Conservation (phyloP, 768 basidiomycete genomes). For the Pleurotus djamor region DNA sequence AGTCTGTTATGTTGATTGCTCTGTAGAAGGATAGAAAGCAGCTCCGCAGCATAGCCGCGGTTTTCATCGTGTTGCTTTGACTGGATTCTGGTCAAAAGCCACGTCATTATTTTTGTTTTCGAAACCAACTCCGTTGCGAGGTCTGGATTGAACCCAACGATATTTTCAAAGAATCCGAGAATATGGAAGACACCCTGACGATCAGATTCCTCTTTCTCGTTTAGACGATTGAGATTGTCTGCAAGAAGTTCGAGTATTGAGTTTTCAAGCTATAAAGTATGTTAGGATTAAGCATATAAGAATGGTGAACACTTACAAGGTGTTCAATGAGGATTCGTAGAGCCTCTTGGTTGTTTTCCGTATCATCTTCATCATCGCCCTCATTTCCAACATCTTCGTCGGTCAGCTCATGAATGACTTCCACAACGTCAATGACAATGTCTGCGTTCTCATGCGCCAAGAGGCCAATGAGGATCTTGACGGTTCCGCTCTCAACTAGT, state of each 20-base stretch:
- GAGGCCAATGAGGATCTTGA: constrained; percentile 74
- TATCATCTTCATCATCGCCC: constrained; percentile 62
- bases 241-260: constrained; percentile 87
- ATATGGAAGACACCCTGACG: constrained; percentile 92
- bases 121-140: constrained; percentile 68
- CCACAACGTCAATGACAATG: constrained; percentile 94
- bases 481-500: constrained; percentile 72
- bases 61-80: constrained; percentile 83
- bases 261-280: constrained; percentile 62
- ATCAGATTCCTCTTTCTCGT: constrained; percentile 90
- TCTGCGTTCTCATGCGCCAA: constrained; percentile 96
- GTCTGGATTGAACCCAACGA: constrained; percentile 81
- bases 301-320: constrained; percentile 51
- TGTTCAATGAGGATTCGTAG: constrained; percentile 73
- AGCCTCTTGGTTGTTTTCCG: constrained; percentile 57
- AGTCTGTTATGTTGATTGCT: constrained; percentile 67
- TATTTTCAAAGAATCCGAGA: constrained; percentile 92
- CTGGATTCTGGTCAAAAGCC: constrained; percentile 78
- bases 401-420: constrained; percentile 90
- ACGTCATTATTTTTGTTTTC: constrained; percentile 73
- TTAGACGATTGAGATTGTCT: constrained; percentile 84
- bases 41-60: constrained; percentile 88
- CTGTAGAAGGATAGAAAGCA: constrained; percentile 90
- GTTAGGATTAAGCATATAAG: not conserved
- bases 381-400: constrained; percentile 94